Evolutionary conservation across 2,329 filamentous ascomycete genomes (phyloP).

Genomic region (Chaetomiaceae sp.): DNA sequence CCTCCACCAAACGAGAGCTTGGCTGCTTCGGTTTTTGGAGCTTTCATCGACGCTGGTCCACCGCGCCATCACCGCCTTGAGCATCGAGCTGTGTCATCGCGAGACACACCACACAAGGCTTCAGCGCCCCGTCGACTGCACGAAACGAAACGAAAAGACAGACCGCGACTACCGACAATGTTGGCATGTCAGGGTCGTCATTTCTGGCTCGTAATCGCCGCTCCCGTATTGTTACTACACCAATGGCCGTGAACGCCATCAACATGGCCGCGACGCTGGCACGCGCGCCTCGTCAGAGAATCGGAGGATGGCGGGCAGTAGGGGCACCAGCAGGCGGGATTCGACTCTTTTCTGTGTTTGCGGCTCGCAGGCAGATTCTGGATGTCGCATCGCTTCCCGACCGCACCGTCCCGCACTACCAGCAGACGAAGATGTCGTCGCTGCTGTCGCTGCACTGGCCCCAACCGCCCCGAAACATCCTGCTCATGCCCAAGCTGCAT

Average conservation of each 20-base stretch:
- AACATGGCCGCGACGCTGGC: conserved; percentile 8
- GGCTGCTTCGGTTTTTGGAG: too few relatives aligned
- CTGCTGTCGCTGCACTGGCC: conserved; percentile 53
- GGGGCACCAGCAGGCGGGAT: neutral
- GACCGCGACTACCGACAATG: conserved; percentile 17
- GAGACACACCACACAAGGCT: neutral
- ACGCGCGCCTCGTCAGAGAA: neutral
- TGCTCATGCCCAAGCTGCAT: conserved; percentile 56
- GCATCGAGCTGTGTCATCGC: neutral
- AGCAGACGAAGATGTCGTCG: conserved; percentile 52
- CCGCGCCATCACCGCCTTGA: neutral
- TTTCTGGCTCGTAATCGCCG: conserved; percentile 19
- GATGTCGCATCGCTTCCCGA: conserved; percentile 46
- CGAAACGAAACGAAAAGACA: neutral
- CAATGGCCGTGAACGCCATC: conserved; percentile 12
- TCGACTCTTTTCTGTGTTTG: conserved; percentile 48
- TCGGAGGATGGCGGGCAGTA: neutral
- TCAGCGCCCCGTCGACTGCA: neutral
- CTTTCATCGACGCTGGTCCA: neutral
- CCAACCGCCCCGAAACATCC: conserved; percentile 50
- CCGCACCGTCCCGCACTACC: conserved; percentile 59
- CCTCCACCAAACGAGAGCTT: too few relatives aligned
- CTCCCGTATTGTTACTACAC: neutral
- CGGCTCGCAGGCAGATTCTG: conserved; percentile 42
- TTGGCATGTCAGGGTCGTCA: conserved; percentile 23